Percentiles rank a stretch among this genome's conserved stretches.
These are phyloP conservation scores for Sungouiella blattae DNA, from an alignment of 805 yeast species.

Conservation along the genomic window DNA sequence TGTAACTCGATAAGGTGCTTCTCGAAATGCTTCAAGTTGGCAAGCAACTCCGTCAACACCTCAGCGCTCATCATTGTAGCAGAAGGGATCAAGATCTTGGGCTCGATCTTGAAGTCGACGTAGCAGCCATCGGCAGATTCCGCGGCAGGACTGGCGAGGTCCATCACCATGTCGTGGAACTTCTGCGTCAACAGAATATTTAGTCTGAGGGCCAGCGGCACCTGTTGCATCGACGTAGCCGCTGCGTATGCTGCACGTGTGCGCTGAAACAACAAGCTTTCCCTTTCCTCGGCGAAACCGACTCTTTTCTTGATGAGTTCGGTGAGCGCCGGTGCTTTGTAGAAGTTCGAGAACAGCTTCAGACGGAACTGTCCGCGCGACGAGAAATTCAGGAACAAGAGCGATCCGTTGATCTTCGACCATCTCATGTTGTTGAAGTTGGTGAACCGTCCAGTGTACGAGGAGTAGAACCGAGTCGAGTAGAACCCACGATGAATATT, in stretches of 20 bases:
- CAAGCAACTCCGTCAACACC: conserved; percentile 20
- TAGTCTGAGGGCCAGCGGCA: conserved; percentile 19
- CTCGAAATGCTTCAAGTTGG: conserved; percentile 26
- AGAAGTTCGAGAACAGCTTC: conserved; percentile 12
- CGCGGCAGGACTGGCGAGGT: conserved; percentile 11
- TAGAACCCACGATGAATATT: conserved; percentile 1
- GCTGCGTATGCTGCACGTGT: neutral
- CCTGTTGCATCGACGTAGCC: neutral
- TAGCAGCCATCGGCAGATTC: conserved; percentile 24
- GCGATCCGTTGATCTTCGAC: conserved; percentile 13
- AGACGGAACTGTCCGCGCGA: conserved; percentile 14
- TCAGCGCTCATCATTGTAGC: conserved; percentile 31
- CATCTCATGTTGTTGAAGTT: conserved; percentile 11
- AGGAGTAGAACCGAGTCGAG: conserved; percentile 8
- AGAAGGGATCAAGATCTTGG: conserved; percentile 26
- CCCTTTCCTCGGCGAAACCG: neutral
- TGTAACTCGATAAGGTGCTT: conserved; percentile 40
- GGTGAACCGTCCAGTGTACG: conserved; percentile 6
- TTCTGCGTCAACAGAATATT: conserved; percentile 27
- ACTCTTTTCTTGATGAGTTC: conserved; percentile 13
- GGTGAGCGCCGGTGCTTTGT: conserved; percentile 12
- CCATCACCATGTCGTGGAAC: conserved; percentile 15
- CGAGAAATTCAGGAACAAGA: conserved; percentile 7
- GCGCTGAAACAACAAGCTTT: neutral
- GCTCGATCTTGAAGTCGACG: conserved; percentile 32